A percentile compares a stretch with the other conserved stretches of the same genome.
These are phyloP conservation scores for Ogataea degrootiae DNA, from an alignment of 805 yeast species.

Conservation along the genomic window DNA sequence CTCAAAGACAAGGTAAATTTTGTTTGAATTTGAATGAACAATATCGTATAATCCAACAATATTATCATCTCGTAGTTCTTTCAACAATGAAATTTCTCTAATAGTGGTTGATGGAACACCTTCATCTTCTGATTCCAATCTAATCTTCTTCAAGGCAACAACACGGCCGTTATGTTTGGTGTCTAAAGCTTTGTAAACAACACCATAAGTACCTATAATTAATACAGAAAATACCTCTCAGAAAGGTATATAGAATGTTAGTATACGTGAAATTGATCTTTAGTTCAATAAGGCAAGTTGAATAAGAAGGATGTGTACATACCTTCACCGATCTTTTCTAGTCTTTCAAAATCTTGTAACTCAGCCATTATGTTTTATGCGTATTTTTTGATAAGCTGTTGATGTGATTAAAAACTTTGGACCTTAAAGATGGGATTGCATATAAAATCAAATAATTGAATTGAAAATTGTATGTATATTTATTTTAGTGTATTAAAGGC, in stretches of 20 bases:
- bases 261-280: too few relatives aligned
- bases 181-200: conserved; percentile 93
- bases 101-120: conserved; percentile 99
- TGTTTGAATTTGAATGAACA: conserved; percentile 91
- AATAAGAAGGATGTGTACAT: conserved; percentile 20
- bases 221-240: neutral
- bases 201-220: conserved; percentile 80
- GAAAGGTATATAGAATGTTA: too few relatives aligned
- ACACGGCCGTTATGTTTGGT: conserved; percentile 84
- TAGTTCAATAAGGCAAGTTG: neutral
- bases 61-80: conserved; percentile 90
- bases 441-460: too few relatives aligned
- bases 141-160: conserved; percentile 92
- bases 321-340: conserved; percentile 97
- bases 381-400: too few relatives aligned
- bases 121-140: conserved; percentile 94
- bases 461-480: too few relatives aligned
- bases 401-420: too few relatives aligned
- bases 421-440: too few relatives aligned
- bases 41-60: conserved; percentile 89
- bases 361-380: conserved; percentile 57
- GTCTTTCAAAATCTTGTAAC: conserved; percentile 83
- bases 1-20: conserved; percentile 89
- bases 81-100: conserved; percentile 88
- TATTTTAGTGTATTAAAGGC: too few relatives aligned